phyloP scores from a whole-genome alignment of 345 rosid species.

The Eucalyptus grandis region DNA sequence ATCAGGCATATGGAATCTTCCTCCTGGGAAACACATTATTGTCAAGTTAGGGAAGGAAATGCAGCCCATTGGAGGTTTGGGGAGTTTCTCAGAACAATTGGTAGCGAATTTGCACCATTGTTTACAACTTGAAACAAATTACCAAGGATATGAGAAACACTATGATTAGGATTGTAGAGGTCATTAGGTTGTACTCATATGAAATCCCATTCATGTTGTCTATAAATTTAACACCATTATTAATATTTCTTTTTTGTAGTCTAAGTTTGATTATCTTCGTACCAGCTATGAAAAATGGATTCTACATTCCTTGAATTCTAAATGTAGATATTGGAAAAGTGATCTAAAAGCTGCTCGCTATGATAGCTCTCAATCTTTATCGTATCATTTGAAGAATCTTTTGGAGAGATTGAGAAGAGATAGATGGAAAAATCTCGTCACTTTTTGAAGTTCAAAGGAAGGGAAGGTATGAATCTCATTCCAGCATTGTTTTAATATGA shows the following conservation, averaged over 20 bases:
- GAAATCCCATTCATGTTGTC: background rate
- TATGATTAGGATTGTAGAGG: background rate
- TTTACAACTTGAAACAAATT: background rate
- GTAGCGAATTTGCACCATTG: background rate
- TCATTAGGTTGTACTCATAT: no score
- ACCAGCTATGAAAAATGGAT: background rate
- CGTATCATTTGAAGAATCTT: background rate
- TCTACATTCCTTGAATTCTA: background rate
- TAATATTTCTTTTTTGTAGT: background rate
- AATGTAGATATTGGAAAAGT: background rate
- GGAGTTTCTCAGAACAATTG: no score
- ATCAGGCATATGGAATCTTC: no score
- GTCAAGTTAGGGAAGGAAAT: no score
- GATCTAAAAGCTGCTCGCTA: background rate
- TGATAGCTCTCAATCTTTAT: background rate
- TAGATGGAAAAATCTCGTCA: background rate
- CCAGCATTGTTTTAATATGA: no score
- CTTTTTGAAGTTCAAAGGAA: no score
- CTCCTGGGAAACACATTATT: no score
- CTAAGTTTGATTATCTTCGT: background rate
- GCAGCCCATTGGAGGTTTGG: no score
- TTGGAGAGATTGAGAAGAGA: background rate
- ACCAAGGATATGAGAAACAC: background rate
- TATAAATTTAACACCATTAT: background rate
- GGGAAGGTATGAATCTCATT: no score